Conservation (phyloP, 495 filamentous ascomycete genomes). For the Penicillium parvum region DNA sequence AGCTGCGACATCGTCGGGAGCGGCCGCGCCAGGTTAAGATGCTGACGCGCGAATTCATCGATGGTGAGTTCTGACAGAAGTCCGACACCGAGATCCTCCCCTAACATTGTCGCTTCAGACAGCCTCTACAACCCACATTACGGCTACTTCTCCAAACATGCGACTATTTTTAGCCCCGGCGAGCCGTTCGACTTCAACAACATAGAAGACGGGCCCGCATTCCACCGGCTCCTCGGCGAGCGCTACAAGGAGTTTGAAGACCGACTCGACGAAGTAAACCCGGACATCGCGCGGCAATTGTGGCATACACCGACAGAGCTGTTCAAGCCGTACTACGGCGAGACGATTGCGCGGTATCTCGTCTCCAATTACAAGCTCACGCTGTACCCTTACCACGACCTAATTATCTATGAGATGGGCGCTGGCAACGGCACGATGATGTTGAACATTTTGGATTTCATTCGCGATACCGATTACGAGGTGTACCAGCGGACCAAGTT, state of each 20-base stretch:
- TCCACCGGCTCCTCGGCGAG: constrained; percentile 67
- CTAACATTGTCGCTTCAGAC: constrained; percentile 49
- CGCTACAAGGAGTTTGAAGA: constrained; percentile 91
- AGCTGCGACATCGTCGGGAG: constrained; percentile 64
- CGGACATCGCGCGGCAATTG: constrained; percentile 78
- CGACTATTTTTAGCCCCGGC: constrained; percentile 89
- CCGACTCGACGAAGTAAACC: constrained; percentile 62
- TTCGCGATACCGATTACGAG: constrained; percentile 80
- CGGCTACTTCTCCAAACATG: constrained; percentile 97
- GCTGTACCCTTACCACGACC: constrained; percentile 90
- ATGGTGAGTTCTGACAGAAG: constrained; percentile 55
- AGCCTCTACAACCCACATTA: constrained; percentile 96
- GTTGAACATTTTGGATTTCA: constrained; percentile 96
- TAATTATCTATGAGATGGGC: constrained; percentile 98
- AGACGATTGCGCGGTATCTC: constrained; percentile 91
- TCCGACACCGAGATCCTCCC: background rate
- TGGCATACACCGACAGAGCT: constrained; percentile 99
- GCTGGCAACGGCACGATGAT: constrained; percentile 97
- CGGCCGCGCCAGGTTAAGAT: constrained; percentile 90
- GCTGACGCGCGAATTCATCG: constrained; percentile 94
- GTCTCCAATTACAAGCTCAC: constrained; percentile 93
- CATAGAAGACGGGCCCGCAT: constrained; percentile 77
- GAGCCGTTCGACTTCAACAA: constrained; percentile 87
- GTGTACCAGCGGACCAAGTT: constrained; percentile 94
- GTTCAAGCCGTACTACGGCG: constrained; percentile 94